Base-by-base conservation (phyloP, 768 basidiomycete genomes). In the Austroboletus eburneus region DNA sequence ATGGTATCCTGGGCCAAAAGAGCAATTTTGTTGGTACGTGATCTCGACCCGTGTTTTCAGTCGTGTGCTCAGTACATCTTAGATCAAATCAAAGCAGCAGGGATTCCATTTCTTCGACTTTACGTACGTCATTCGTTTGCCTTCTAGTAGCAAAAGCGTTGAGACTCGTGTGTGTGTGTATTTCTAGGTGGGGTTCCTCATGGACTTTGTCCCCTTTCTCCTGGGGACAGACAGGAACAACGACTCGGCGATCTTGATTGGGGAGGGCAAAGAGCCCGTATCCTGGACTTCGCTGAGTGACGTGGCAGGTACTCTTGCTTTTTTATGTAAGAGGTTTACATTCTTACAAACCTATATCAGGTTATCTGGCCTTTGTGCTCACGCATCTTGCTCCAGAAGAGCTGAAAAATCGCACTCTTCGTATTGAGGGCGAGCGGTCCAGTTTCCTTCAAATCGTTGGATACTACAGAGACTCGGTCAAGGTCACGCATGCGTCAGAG, bases 211-310 rank as follows among this genome's bases (percentile, higher is more conserved):
- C 21, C 64, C 64, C 13, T 54, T 50, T n/a, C 36, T 57, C 40
- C 38, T 55, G 32, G 58, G 55, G 18, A 47, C 43, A 14, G 49
- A 55, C 14, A 43, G 45, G 33, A 38, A 46, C 7, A 51, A 58
- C 3, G 48, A 57, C n/a, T n/a, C n/a, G 44, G 43, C 51, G 3
- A 45, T 40, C 21, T 42, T 67, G 45, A 49, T 53, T 1, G 55
- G 57, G 13, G 50, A 54, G 27, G 62, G 58, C 8, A 41, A 60
- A 32, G 46, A 43, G 34, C 38, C 49, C 4, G 47, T 41, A 8
- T 67, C 64, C 0, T 63, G 50, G 40, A 62, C 65, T n/a, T 53
- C 60, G 5, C 27, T 61, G 18, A 21, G 13, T 10, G 64, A 66
- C 13, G 55, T 56, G 27, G 24, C 62, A 51, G 57, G 54, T 55